These are phyloP conservation scores for Lichina pygmaea DNA, from an alignment of 495 filamentous ascomycete species.

Conservation along the genomic window DNA sequence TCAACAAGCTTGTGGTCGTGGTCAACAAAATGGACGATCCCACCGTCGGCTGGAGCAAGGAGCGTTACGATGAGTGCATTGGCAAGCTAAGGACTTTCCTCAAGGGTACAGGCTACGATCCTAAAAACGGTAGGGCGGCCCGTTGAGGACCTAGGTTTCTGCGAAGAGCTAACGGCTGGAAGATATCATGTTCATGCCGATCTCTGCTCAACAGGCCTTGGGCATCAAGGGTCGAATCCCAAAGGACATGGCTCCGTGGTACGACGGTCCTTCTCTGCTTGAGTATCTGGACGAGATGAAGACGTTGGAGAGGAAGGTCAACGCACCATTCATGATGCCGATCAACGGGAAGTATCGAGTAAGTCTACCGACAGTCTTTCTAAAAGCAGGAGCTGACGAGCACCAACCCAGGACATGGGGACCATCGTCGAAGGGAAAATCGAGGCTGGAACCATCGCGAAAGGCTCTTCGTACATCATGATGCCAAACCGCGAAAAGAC, in stretches of 20 bases:
- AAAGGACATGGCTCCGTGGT: slow-evolving; percentile 52
- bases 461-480: slow-evolving; percentile 56
- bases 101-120: slow-evolving; percentile 73
- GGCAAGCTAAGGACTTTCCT: slow-evolving; percentile 71
- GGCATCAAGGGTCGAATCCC: slow-evolving; percentile 77
- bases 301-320: slow-evolving; percentile 79
- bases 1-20: slow-evolving; percentile 74
- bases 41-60: slow-evolving; percentile 85
- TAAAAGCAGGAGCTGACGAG: background rate
- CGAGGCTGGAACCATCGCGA: slow-evolving; percentile 77
- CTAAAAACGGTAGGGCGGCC: slow-evolving; percentile 27
- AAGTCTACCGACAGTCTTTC: background rate
- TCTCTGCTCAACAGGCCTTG: slow-evolving; percentile 62
- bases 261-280: slow-evolving; percentile 74
- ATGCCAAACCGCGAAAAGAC: slow-evolving; percentile 82
- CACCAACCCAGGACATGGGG: slow-evolving; percentile 46
- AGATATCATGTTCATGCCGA: slow-evolving; percentile 85
- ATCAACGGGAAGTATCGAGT: slow-evolving; percentile 68
- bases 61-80: slow-evolving; percentile 74
- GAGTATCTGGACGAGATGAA: slow-evolving; percentile 84
- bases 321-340: slow-evolving; percentile 98
- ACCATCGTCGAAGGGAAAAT: slow-evolving; percentile 95
- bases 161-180: background rate
- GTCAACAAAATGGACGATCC: slow-evolving; percentile 99
- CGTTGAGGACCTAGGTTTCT: background rate